These are phyloP conservation scores for Lentinula aciculospora DNA, from an alignment of 768 basidiomycete genomes.

Conservation along the genomic window DNA sequence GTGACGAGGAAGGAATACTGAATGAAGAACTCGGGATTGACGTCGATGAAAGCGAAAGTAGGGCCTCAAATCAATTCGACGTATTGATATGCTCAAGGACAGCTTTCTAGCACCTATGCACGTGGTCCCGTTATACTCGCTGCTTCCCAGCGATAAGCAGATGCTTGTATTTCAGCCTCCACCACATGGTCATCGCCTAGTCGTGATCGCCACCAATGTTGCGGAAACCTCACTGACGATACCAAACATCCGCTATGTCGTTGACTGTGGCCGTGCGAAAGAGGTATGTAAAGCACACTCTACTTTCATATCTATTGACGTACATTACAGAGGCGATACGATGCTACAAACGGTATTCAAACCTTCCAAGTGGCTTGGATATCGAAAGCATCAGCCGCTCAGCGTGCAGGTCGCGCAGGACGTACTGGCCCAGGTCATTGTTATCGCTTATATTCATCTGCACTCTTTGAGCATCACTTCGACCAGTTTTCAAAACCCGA, in stretches of 20 bases:
- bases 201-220: slow-evolving; percentile 93
- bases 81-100: not conserved
- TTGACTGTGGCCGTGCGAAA: slow-evolving; percentile 93
- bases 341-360: slow-evolving; percentile 77
- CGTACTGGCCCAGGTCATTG: slow-evolving; percentile 98
- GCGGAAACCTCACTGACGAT: slow-evolving; percentile 98
- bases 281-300: slow-evolving; percentile 45
- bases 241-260: slow-evolving; percentile 95
- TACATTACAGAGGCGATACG: slow-evolving; percentile 67
- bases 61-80: slow-evolving; percentile 15
- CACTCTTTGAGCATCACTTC: slow-evolving; percentile 91
- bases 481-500: slow-evolving; percentile 85
- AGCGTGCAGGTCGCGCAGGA: slow-evolving; percentile 93
- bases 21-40: slow-evolving; percentile 55
- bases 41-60: slow-evolving; percentile 64
- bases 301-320: not conserved
- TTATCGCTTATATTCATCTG: slow-evolving; percentile 94
- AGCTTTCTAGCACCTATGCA: slow-evolving; percentile 76
- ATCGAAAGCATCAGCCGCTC: slow-evolving; percentile 91
- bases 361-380: slow-evolving; percentile 91
- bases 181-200: slow-evolving; percentile 75
- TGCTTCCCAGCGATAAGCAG: slow-evolving; percentile 89
- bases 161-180: slow-evolving; percentile 89
- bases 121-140: slow-evolving; percentile 88
- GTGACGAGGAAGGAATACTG: slow-evolving; percentile 55